Evolutionary conservation across 176 grass and related monocot genomes (phyloP).

Genomic region (Phyllostachys edulis): DNA sequence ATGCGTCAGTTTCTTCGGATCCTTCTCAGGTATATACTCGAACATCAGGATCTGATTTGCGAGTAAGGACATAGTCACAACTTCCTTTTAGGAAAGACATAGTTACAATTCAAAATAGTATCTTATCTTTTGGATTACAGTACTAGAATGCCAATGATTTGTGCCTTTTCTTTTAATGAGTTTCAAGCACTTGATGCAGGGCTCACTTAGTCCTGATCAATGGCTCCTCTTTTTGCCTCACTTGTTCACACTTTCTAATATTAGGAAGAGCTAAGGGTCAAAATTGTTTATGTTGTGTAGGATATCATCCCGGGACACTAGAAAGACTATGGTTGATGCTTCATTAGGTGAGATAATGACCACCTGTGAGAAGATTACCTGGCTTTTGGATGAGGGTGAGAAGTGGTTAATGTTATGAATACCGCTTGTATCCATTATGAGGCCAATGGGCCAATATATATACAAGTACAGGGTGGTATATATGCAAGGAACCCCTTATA

Average conservation of each 20-base stretch:
- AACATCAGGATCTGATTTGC: conserved; percentile 91
- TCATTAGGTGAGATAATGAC: conserved; percentile 98
- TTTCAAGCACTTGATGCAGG: not conserved
- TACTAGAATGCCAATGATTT: not conserved
- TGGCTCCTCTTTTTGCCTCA: not conserved
- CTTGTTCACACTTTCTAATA: not conserved
- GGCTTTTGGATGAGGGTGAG: too few species aligned
- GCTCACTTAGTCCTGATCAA: not conserved
- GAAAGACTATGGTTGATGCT: conserved; percentile 98
- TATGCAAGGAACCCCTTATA: too few species aligned
- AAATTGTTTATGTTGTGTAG: conserved; percentile 39
- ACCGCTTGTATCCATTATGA: too few species aligned
- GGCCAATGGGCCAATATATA: too few species aligned
- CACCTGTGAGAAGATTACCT: too few species aligned
- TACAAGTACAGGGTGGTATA: too few species aligned
- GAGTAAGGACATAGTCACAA: too few species aligned
- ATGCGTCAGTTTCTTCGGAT: conserved; percentile 86
- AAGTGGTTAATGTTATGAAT: too few species aligned
- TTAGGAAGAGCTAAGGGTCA: conserved; percentile 8
- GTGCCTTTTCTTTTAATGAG: not conserved
- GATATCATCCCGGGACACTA: conserved; percentile 90
- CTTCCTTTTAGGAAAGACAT: too few species aligned
- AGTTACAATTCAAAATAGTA: conserved; percentile 15
- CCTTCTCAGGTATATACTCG: conserved; percentile 98
- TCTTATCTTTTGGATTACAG: not conserved